phyloP scores from a whole-genome alignment of 441 rosid species.

The Raphanus hybrid region DNA sequence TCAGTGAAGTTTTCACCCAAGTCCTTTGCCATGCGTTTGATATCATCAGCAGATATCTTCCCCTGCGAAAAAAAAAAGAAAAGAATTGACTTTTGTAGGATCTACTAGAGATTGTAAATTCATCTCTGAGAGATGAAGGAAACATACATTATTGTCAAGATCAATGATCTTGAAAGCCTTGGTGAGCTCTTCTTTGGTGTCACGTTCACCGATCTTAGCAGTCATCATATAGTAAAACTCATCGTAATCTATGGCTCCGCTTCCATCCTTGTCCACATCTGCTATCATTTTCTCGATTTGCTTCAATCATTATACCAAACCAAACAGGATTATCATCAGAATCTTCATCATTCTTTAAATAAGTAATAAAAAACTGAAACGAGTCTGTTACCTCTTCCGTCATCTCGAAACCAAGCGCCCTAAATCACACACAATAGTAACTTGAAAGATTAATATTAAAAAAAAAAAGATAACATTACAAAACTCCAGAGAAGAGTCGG shows the following conservation, averaged over 20 bases:
- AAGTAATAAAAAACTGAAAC: neutral
- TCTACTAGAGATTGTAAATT: constrained; percentile 38
- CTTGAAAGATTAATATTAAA: neutral
- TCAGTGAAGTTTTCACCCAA: constrained; percentile 87
- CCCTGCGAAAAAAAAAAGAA: constrained; percentile 28
- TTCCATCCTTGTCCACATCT: constrained; percentile 99
- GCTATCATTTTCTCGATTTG: constrained; percentile 96
- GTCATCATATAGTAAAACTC: constrained; percentile 98
- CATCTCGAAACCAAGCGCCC: constrained; percentile 99
- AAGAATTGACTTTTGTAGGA: neutral
- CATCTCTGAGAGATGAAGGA: neutral
- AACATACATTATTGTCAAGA: constrained; percentile 83
- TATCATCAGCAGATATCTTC: constrained; percentile 77
- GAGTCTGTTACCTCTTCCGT: constrained; percentile 65
- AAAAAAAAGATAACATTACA: neutral
- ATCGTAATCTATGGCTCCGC: constrained; percentile 95
- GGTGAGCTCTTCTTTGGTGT: constrained; percentile 83
- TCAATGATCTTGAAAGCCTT: constrained; percentile 90
- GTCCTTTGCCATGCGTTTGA: constrained; percentile 77
- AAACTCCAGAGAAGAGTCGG: neutral
- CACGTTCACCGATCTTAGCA: constrained; percentile 94
- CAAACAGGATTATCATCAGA: constrained; percentile 1
- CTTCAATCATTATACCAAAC: constrained; percentile 40
- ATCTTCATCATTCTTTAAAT: neutral
- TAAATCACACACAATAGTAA: constrained; percentile 39